Evolutionary conservation across 2,329 filamentous ascomycete species (phyloP), one percentile per base, ranked within the genome.

Genomic region (Ophiocordyceps australis): DNA sequence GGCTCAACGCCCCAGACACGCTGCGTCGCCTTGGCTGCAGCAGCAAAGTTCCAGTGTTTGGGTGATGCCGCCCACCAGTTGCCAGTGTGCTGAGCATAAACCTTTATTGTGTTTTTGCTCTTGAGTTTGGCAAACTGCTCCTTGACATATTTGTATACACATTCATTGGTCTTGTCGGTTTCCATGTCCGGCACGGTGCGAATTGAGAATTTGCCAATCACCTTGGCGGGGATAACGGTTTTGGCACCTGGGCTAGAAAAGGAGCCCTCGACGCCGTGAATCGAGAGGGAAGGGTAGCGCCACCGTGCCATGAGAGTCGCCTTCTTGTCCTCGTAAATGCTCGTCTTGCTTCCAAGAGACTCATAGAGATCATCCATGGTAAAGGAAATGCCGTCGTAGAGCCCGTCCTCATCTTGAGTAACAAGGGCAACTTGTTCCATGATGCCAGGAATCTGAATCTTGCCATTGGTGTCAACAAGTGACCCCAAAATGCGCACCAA

Each of bases 61-160:
- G 89, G 86, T 46, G 78, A 85, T 24, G 91, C 83, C 24, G 92
- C 83, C 89, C 89, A 98, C 89, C 89, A 98, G 58, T 94, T 94
- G 39, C 89, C 89, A 31, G 74, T 75, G 60, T 98, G 89, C 54
- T 86, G 74, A 30, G 85, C 64, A 46, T 64, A 73, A 27, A 83
- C 74, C 41, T 80, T 79, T 45, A 92, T 54, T 11, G 65, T 83
- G 62, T 98, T 98, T 66, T 98, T 98, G 54, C 77, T 89, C 37
- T 71, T 69, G 18, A 95, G 65, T 55, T 83, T 82, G 40, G 77
- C 74, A 50, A 92, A 94, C 38, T 79, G 72, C 36, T 78, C 73
- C 45, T 86, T 67, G 35, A 95, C 65, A 50, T 85, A 78, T 50
- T 79, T 74, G 58, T 72, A 78, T 22, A 98, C 86, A 23, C 76